A percentile compares a stretch with the other conserved stretches of the same genome.
Conservation (phyloP, 495 filamentous ascomycete genomes). For the Hypomontagnella submonticulosa region DNA sequence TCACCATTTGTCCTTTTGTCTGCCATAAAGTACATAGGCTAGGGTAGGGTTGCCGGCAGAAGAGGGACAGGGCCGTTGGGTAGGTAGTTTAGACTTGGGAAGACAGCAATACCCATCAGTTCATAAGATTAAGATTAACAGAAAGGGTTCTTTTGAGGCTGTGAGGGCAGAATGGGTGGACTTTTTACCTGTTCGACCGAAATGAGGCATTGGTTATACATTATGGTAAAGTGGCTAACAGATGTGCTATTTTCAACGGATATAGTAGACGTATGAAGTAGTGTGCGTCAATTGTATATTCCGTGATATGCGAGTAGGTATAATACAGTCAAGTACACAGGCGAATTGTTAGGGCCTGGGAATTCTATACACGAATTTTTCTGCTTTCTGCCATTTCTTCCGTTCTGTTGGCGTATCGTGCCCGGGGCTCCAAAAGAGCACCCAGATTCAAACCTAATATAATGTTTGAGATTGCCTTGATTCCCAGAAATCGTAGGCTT, state of each 20-base stretch:
- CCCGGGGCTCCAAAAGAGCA: neutral
- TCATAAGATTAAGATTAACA: conserved; percentile 3
- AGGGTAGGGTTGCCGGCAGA: too few species aligned
- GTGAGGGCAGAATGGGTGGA: neutral
- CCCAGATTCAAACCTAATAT: too few species aligned
- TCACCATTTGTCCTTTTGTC: conserved; percentile 16
- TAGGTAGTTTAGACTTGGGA: conserved; percentile 6
- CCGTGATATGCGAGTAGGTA: conserved; percentile 16
- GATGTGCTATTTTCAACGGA: too few species aligned
- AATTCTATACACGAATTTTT: conserved; percentile 11
- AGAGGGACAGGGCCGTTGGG: neutral
- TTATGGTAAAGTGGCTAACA: too few species aligned
- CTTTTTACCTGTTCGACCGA: too few species aligned
- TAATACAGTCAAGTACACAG: conserved; percentile 16
- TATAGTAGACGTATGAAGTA: neutral
- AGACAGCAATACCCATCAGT: conserved; percentile 5
- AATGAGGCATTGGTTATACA: too few species aligned
- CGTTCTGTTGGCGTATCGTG: neutral
- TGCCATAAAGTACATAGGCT: neutral
- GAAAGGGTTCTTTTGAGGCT: neutral
- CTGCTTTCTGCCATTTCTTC: conserved; percentile 17
- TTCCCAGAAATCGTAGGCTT: too few species aligned
- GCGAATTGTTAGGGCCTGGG: neutral
- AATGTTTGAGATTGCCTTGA: too few species aligned
- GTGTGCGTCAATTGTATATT: conserved; percentile 2